Evolutionary conservation across 768 basidiomycete species (phyloP).

Genomic region (Boletellus ananiceps): DNA sequence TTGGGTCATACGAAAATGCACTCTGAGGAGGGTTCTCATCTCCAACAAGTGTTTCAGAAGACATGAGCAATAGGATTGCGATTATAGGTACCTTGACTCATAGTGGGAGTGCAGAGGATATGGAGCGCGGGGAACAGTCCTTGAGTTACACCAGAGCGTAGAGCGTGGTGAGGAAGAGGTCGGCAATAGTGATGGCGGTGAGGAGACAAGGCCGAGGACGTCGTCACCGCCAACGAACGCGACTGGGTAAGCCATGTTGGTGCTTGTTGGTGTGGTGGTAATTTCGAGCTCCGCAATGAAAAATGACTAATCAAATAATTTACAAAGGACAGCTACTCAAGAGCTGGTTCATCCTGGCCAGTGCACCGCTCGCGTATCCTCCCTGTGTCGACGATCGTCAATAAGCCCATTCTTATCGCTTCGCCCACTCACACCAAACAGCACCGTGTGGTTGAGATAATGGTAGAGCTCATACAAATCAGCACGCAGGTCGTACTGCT

Average conservation of each 20-base stretch:
- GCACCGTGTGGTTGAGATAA: conserved; percentile 74
- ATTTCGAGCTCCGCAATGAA: conserved; percentile 12
- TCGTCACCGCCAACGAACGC: conserved; percentile 19
- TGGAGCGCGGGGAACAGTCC: too few species aligned
- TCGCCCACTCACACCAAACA: conserved; percentile 62
- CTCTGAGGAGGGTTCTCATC: conserved; percentile 47
- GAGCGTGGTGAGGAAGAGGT: background rate
- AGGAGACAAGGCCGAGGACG: conserved; percentile 15
- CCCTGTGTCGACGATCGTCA: conserved; percentile 25
- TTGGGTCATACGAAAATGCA: conserved; percentile 51
- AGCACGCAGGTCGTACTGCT: conserved; percentile 58
- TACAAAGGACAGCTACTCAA: conserved; percentile 36
- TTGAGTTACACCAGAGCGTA: background rate
- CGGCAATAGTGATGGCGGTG: conserved; percentile 7
- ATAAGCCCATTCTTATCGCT: background rate
- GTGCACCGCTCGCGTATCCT: conserved; percentile 52
- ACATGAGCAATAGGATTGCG: conserved; percentile 19
- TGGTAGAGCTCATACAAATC: conserved; percentile 79
- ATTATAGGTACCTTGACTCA: conserved; percentile 31
- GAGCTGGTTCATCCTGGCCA: conserved; percentile 40
- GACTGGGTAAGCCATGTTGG: conserved; percentile 27
- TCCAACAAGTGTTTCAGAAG: conserved; percentile 37
- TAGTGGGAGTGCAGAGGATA: conserved; percentile 6
- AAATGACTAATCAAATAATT: conserved; percentile 15
- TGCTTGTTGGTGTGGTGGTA: conserved; percentile 13